Evolutionary conservation across 1,284 basidiomycete species (phyloP), one percentile per base, ranked within the genome.

Genomic region (Ceratobasidium sp.): DNA sequence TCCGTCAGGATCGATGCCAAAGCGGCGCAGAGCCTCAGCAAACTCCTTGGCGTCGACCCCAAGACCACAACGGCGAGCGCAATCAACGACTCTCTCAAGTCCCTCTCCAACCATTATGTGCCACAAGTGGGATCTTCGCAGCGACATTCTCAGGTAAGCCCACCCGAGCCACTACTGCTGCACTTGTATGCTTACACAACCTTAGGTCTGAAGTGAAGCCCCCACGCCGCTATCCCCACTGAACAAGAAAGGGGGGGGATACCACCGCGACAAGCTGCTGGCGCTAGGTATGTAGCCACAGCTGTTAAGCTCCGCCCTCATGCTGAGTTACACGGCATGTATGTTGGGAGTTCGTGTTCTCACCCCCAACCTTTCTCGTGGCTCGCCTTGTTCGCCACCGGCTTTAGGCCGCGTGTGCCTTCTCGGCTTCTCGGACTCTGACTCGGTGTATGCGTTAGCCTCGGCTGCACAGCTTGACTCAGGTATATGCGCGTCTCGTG

Each of bases 1-100:
- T 7, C 22, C 24, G 24, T 24, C 53, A 31, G 4, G 29, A 22
- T 22, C 53, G 24, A 31, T 14, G 24, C 53, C 16, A 13, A 14
- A 24, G 29, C 53, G 29, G 53, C 24, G 9, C 22, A 14, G 22
- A 19, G 53, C 24, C 61, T 43, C n/a, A 16, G 61, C 14, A 22
- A 58, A 19, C 39, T 69, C 66, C 54, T 71, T 14, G 54, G 54
- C 2, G 13, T 31, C 24, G 68, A 59, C 43, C 8, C 24, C 56
- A 11, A 27, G 13, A 34, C 39, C 7, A 16, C 41, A 8, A 22
- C 68, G 27, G 9, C n/a, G 9, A 14, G 41, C 22, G 27, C 41
- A 22, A 11, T 58, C 34, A 22, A 16, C 14, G 41, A 43, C 6
- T 19, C 39, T 2, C 29, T 39, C 41, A 8, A 3, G 8, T 39